Conservation (phyloP, 768 basidiomycete genomes). For the Lentinula guzmanii region DNA sequence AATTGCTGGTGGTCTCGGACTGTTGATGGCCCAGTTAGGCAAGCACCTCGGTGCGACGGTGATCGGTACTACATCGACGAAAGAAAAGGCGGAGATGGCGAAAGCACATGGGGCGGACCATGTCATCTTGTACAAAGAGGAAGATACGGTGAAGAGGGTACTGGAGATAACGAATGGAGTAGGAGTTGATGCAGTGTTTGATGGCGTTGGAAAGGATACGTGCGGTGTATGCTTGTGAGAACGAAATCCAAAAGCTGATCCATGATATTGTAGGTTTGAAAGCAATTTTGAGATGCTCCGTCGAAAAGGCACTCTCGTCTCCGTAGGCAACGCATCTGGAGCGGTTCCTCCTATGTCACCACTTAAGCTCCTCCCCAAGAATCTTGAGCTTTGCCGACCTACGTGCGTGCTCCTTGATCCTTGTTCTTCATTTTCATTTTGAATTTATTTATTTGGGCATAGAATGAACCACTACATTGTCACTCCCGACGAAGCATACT, state of each 20-base stretch:
- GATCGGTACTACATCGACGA: slow-evolving; percentile 88
- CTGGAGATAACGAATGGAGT: slow-evolving; percentile 71
- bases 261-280: slow-evolving; percentile 48
- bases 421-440: not conserved
- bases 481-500: slow-evolving; percentile 65
- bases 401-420: slow-evolving; percentile 38
- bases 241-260: not conserved
- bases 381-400: slow-evolving; percentile 73
- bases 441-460: not conserved
- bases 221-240: slow-evolving; percentile 30
- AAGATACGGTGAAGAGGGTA: slow-evolving; percentile 70
- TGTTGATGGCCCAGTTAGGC: slow-evolving; percentile 62
- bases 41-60: slow-evolving; percentile 78
- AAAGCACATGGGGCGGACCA: slow-evolving; percentile 78
- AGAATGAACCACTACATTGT: slow-evolving; percentile 69
- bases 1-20: slow-evolving; percentile 84
- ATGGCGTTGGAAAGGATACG: slow-evolving; percentile 96
- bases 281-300: slow-evolving; percentile 74
- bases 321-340: slow-evolving; percentile 90
- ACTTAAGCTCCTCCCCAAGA: slow-evolving; percentile 72
- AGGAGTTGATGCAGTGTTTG: slow-evolving; percentile 86
- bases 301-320: slow-evolving; percentile 86
- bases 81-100: slow-evolving; percentile 78
- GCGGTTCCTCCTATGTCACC: slow-evolving; percentile 71
- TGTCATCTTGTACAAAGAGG: slow-evolving; percentile 76